Conservation (phyloP, 2,329 filamentous ascomycete genomes). For the Aspergillus bombycis region DNA sequence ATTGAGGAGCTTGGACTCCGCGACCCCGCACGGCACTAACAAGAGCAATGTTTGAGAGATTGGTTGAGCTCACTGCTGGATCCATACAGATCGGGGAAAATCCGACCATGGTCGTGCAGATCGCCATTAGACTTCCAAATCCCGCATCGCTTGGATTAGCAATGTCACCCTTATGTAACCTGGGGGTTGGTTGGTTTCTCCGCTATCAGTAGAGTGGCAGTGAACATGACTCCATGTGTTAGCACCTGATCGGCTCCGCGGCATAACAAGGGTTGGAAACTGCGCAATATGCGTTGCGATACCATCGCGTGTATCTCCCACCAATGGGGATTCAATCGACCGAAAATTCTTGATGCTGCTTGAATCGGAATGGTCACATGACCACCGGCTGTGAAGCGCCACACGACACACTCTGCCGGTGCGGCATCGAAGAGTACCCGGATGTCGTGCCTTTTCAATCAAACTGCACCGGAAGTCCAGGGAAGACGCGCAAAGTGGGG, state of each 20-base stretch:
- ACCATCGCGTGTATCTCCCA: neutral
- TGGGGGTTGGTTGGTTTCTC: neutral
- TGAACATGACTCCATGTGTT: neutral
- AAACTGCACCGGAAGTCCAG: neutral
- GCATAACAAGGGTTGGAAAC: neutral
- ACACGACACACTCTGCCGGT: neutral
- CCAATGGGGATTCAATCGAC: no score
- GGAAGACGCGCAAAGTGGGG: neutral
- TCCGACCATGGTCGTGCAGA: neutral
- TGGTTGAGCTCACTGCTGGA: neutral
- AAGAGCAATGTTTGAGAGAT: neutral
- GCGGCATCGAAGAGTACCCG: neutral
- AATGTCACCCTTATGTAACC: slow-evolving; percentile 1
- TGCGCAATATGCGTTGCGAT: neutral
- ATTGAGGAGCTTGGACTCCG: neutral
- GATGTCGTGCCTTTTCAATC: neutral
- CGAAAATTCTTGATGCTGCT: neutral
- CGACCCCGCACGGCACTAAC: neutral
- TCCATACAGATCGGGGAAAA: neutral
- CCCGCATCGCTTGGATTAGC: neutral
- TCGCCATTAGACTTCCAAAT: neutral
- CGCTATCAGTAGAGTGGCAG: neutral
- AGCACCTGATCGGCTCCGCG: neutral
- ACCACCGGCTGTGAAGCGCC: neutral
- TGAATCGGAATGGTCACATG: neutral